Conservation (phyloP, 176 grass and related monocot species). For the Pontederia paniculata region DNA sequence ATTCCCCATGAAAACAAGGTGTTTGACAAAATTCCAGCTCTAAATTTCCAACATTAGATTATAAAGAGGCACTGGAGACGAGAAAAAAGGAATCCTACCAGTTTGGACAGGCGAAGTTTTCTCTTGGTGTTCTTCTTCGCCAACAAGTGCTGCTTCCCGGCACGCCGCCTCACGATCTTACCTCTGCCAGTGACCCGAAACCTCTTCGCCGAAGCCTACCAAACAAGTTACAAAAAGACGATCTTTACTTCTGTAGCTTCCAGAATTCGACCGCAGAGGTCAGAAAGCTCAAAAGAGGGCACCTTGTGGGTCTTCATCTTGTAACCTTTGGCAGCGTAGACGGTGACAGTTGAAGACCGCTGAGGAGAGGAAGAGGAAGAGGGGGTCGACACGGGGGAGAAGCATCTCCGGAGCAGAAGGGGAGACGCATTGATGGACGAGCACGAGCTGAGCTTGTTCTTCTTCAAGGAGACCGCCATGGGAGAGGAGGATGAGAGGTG, state of each 20-base stretch:
- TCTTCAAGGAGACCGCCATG: constrained; percentile 1
- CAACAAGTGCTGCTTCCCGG: constrained; percentile 82
- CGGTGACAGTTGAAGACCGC: constrained; percentile 24
- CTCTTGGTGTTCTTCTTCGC: constrained; percentile 92
- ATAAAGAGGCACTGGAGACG: background rate
- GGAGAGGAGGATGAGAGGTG: background rate
- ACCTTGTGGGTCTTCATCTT: constrained; percentile 99
- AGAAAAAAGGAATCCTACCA: constrained; percentile 26
- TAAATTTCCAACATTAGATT: no score
- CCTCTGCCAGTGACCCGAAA: constrained; percentile 69
- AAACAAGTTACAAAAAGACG: background rate
- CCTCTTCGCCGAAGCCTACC: constrained; percentile 49
- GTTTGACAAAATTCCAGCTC: no score
- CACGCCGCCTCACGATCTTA: constrained; percentile 58
- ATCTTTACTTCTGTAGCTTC: background rate
- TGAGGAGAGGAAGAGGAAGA: background rate
- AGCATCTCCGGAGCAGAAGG: constrained; percentile 20
- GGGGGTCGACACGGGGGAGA: constrained; percentile 4
- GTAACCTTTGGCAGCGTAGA: constrained; percentile 55
- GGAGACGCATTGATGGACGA: constrained; percentile 52
- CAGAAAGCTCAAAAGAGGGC: background rate
- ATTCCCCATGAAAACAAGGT: no score
- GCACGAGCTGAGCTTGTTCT: constrained; percentile 28
- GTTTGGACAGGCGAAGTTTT: constrained; percentile 77
- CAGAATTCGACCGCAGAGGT: constrained; percentile 1